These are phyloP conservation scores for Balansia obtecta DNA, from an alignment of 2,329 filamentous ascomycete species.

Conservation along the genomic window DNA sequence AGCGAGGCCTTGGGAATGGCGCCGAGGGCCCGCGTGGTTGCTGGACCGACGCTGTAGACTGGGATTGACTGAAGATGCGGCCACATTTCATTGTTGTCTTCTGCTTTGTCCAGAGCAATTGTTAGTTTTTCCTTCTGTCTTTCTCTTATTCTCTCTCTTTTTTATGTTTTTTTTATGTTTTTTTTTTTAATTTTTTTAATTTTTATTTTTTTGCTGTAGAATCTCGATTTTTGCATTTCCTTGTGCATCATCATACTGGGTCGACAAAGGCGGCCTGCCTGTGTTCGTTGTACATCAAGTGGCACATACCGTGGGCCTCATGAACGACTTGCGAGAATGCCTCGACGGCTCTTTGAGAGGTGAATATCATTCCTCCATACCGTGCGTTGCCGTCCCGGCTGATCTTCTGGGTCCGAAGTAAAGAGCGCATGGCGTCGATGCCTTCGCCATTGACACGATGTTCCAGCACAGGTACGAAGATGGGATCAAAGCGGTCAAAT, in stretches of 20 bases:
- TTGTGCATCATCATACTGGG: no score
- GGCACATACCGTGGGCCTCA: conserved; percentile 29
- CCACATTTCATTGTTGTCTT: conserved; percentile 11
- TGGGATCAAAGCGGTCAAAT: conserved; percentile 41
- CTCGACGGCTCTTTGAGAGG: conserved; percentile 73
- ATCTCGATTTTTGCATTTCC: not conserved
- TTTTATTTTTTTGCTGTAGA: not conserved
- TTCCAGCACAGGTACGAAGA: conserved; percentile 66
- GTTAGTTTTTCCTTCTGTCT: no score
- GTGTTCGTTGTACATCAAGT: not conserved
- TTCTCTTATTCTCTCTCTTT: no score
- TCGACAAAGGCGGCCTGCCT: no score
- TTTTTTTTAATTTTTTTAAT: no score
- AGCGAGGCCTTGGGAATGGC: conserved; percentile 39
- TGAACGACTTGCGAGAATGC: conserved; percentile 55
- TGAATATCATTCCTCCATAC: conserved; percentile 75
- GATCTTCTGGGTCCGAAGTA: conserved; percentile 35
- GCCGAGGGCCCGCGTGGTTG: conserved; percentile 62
- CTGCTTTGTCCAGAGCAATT: not conserved
- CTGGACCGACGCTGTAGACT: conserved; percentile 70
- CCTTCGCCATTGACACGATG: conserved; percentile 53
- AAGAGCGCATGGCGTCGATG: conserved; percentile 35
- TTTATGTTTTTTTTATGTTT: no score
- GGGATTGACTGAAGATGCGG: conserved; percentile 43
- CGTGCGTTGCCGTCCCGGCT: conserved; percentile 20